Percentiles rank a stretch among this genome's conserved stretches.
These are phyloP conservation scores for Neofusicoccum cordaticola DNA, from an alignment of 2,329 filamentous ascomycete genomes.

Conservation along the genomic window DNA sequence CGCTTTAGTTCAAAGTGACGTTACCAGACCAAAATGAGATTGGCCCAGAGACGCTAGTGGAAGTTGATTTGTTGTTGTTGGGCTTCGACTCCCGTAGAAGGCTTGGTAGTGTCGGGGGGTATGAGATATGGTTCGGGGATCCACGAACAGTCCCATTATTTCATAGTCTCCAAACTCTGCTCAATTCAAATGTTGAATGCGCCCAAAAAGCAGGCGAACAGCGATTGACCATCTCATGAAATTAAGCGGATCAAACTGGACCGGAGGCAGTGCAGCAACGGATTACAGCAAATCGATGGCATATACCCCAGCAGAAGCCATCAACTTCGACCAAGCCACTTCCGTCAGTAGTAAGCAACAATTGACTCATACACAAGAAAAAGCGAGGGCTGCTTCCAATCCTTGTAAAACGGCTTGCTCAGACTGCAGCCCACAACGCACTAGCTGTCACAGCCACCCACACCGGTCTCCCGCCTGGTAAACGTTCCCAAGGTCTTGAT, in stretches of 20 bases:
- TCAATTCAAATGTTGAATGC: constrained; percentile 54
- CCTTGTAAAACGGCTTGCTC: constrained; percentile 32
- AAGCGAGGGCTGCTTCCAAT: constrained; percentile 23
- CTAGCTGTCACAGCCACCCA: constrained; percentile 50
- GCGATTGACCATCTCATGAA: constrained; percentile 59
- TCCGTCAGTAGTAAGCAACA: background rate
- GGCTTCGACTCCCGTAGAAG: no score
- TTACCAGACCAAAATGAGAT: no score
- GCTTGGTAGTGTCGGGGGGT: constrained; percentile 18
- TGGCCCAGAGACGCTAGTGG: no score
- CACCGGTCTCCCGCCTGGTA: constrained; percentile 52
- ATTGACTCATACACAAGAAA: constrained; percentile 2
- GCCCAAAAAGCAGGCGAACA: constrained; percentile 51
- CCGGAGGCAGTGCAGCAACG: constrained; percentile 18
- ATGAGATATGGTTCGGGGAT: constrained; percentile 40
- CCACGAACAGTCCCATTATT: constrained; percentile 38
- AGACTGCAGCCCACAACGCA: constrained; percentile 44
- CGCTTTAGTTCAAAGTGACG: no score
- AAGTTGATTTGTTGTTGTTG: no score
- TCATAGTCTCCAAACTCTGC: constrained; percentile 37
- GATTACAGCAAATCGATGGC: constrained; percentile 24
- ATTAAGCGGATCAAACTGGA: constrained; percentile 49
- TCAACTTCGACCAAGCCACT: constrained; percentile 5
- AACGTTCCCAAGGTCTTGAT: constrained; percentile 18
- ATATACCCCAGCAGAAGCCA: constrained; percentile 25